These are phyloP conservation scores for Phytopythium chamaehyphon DNA, from an alignment of 352 stramenopile genomes.

Conservation along the genomic window DNA sequence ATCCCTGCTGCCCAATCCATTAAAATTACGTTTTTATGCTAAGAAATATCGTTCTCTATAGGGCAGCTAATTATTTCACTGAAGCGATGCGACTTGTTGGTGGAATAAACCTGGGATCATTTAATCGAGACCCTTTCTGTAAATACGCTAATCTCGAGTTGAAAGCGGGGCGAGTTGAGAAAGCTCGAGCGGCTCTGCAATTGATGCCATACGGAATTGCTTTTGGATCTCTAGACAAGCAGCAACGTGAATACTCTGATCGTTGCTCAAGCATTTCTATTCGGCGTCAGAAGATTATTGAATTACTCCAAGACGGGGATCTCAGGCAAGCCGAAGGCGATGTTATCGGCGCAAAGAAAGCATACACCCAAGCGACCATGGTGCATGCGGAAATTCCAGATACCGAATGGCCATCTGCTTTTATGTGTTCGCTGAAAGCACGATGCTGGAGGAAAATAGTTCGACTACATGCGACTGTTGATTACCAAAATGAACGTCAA, in stretches of 20 bases:
- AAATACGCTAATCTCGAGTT: conserved; percentile 64
- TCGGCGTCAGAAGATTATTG: neutral
- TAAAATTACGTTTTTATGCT: neutral
- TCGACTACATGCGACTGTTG: conserved; percentile 8
- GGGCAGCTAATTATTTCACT: conserved; percentile 45
- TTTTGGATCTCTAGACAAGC: neutral
- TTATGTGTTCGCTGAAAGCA: conserved; percentile 7
- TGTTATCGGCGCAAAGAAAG: neutral
- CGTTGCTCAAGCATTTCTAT: neutral
- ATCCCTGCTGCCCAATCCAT: neutral
- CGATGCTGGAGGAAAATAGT: conserved; percentile 54
- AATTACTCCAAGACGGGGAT: conserved; percentile 6
- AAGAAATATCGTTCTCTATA: conserved; percentile 7
- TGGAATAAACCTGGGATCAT: conserved; percentile 44
- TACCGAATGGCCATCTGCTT: too few relatives aligned
- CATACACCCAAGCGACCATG: conserved; percentile 3
- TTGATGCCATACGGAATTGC: conserved; percentile 17
- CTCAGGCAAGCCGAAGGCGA: conserved; percentile 4
- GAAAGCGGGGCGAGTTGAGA: conserved; percentile 31
- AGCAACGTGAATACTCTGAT: neutral
- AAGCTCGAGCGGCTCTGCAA: conserved; percentile 45
- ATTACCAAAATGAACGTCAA: neutral
- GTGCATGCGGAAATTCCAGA: neutral
- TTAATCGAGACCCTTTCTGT: conserved; percentile 55
- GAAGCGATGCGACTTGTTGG: conserved; percentile 74